These are phyloP conservation scores for Lepiota brunneoincarnata DNA, from an alignment of 768 basidiomycete genomes.

Conservation along the genomic window DNA sequence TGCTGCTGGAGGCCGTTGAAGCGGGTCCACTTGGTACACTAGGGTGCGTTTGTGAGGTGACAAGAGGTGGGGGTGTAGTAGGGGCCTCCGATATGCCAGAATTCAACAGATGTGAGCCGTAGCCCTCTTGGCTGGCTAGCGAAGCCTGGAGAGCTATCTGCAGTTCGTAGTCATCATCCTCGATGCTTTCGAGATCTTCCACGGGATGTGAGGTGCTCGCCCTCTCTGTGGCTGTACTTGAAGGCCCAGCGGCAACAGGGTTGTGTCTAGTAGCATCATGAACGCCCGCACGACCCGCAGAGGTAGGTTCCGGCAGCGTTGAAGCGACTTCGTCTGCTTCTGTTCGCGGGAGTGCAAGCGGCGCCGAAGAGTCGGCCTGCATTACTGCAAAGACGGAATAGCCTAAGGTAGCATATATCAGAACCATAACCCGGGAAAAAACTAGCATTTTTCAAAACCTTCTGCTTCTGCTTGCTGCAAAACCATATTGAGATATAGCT, in stretches of 20 bases:
- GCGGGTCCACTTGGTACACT: slow-evolving; percentile 9
- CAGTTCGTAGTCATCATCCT: slow-evolving; percentile 85
- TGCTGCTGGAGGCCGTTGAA: slow-evolving; percentile 14
- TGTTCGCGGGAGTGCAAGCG: slow-evolving; percentile 56
- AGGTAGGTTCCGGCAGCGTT: slow-evolving; percentile 54
- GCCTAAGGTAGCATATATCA: slow-evolving; percentile 37
- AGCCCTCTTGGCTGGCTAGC: slow-evolving; percentile 28
- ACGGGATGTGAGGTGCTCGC: slow-evolving; percentile 10
- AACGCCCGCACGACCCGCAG: slow-evolving; percentile 19
- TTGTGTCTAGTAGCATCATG: slow-evolving; percentile 3
- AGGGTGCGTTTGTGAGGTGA: slow-evolving; percentile 11
- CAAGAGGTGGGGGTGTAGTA: slow-evolving; percentile 10
- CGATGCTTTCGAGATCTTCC: slow-evolving; percentile 35
- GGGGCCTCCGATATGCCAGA: background rate
- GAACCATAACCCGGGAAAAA: background rate
- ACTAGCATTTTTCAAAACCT: slow-evolving; percentile 41
- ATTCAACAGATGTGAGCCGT: background rate
- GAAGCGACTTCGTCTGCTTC: slow-evolving; percentile 73
- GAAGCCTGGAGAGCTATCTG: slow-evolving; percentile 89
- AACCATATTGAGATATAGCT: slow-evolving; percentile 81
- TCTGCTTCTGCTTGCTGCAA: slow-evolving; percentile 84
- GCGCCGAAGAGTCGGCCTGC: slow-evolving; percentile 53
- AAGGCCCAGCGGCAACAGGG: background rate
- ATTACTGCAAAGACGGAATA: slow-evolving; percentile 81
- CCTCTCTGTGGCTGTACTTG: background rate